Percentiles rank a stretch among this genome's conserved stretches.
Evolutionary conservation across 2,329 filamentous ascomycete genomes (phyloP).

Genomic region (Xylariaceae sp.): DNA sequence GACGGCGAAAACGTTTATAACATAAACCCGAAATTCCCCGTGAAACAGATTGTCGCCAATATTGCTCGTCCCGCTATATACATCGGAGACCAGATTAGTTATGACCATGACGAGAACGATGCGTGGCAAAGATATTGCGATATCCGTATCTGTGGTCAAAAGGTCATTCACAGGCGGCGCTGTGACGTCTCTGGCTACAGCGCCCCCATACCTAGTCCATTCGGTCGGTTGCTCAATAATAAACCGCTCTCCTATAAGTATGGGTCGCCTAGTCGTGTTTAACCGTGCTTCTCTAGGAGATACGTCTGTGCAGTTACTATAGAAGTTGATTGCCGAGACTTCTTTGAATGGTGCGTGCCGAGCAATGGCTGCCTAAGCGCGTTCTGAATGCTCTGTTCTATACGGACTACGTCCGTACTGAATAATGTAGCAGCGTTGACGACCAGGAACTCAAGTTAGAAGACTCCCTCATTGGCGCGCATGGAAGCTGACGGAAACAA

Average conservation of each 20-base stretch:
- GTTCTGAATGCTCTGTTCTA: neutral
- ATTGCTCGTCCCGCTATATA: constrained; percentile 32
- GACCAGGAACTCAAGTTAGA: constrained; percentile 6
- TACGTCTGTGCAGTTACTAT: no score
- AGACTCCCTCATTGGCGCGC: constrained; percentile 11
- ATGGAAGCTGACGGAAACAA: neutral
- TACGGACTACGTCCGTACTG: neutral
- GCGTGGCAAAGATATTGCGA: neutral
- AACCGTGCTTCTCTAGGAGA: no score
- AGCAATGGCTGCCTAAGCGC: neutral
- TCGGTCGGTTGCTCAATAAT: no score
- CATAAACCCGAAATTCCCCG: constrained; percentile 27
- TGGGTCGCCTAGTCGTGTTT: no score
- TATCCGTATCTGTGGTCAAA: no score
- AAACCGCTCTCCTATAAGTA: no score
- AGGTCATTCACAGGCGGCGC: neutral
- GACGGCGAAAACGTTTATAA: constrained; percentile 31
- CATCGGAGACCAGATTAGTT: constrained; percentile 23
- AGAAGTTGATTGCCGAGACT: no score
- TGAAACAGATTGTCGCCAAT: constrained; percentile 35
- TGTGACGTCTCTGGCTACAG: neutral
- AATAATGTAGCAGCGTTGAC: neutral
- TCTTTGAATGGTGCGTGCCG: neutral
- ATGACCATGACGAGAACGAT: neutral
- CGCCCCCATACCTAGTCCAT: neutral